A percentile compares a stretch with the other conserved stretches of the same genome.
These are phyloP conservation scores for Tolypocladium capitatum DNA, from an alignment of 2,329 filamentous ascomycete genomes.

Conservation along the genomic window DNA sequence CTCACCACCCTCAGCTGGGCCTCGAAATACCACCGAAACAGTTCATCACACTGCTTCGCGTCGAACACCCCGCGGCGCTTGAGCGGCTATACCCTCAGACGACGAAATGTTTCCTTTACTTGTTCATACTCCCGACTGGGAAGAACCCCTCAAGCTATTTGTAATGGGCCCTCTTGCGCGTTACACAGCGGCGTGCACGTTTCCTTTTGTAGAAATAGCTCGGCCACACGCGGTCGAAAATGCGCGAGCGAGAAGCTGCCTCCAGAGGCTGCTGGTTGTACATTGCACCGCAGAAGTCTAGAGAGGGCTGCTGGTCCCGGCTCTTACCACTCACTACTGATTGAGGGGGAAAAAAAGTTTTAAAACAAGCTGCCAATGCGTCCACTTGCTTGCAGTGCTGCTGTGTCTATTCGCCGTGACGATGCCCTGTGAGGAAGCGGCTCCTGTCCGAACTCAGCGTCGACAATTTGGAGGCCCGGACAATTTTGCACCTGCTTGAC, in stretches of 20 bases:
- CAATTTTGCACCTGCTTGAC: background rate
- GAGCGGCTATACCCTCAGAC: constrained; percentile 12
- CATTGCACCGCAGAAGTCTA: constrained; percentile 5
- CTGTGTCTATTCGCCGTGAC: background rate
- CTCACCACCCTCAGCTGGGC: background rate
- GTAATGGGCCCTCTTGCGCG: constrained; percentile 6
- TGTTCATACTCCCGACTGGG: constrained; percentile 8
- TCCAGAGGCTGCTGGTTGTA: constrained; percentile 7
- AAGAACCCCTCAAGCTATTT: constrained; percentile 4
- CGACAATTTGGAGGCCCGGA: background rate
- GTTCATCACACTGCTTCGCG: background rate
- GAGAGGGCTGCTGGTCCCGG: background rate
- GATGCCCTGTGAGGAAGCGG: background rate
- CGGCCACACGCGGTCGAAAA: constrained; percentile 1
- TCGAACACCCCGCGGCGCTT: constrained; percentile 2
- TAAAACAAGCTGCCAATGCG: background rate
- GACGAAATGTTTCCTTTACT: constrained; percentile 10
- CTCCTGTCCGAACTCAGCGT: background rate
- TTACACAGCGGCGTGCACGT: constrained; percentile 3
- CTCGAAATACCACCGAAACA: background rate
- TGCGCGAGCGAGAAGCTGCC: constrained; percentile 3
- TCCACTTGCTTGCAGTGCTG: background rate
- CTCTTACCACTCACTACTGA: constrained; percentile 2
- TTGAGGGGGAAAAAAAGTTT: constrained; percentile 1
- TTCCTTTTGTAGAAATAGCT: constrained; percentile 10